Conservation (phyloP, 129 eudicot genomes). For the Flaveria ramosissima region DNA sequence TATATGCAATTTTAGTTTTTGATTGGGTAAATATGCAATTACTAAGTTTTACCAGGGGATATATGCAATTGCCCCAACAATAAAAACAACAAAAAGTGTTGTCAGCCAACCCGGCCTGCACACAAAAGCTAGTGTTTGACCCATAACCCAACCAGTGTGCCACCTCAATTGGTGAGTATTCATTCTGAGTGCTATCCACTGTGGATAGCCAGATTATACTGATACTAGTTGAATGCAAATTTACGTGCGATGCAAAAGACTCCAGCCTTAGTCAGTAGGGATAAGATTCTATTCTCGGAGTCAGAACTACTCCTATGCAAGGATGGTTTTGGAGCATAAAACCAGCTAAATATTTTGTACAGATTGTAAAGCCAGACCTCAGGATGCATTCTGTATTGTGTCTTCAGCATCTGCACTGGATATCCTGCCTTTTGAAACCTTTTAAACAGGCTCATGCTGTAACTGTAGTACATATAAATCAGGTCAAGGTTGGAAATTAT, state of each 20-base stretch:
- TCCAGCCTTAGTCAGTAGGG: too few relatives aligned
- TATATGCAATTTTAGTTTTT: too few relatives aligned
- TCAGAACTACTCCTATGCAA: too few relatives aligned
- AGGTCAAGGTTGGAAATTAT: slow-evolving; percentile 13
- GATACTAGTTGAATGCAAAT: not conserved
- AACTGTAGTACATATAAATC: slow-evolving; percentile 43
- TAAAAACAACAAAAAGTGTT: too few relatives aligned
- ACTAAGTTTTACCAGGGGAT: too few relatives aligned
- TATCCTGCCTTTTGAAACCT: slow-evolving; percentile 96
- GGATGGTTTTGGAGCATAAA: not conserved
- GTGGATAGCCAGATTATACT: not conserved
- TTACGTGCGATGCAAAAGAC: not conserved
- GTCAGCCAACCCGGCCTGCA: not conserved
- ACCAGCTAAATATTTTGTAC: not conserved
- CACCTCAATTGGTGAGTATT: not conserved
- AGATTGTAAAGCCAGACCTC: slow-evolving; percentile 51
- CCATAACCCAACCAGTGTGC: not conserved
- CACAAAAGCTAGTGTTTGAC: not conserved
- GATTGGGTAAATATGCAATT: too few relatives aligned
- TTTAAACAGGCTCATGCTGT: slow-evolving; percentile 90
- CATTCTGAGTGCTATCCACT: not conserved
- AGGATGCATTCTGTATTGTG: slow-evolving; percentile 99
- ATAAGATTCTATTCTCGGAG: too few relatives aligned
- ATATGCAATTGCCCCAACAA: too few relatives aligned
- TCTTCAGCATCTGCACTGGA: slow-evolving; percentile 92